Percentiles rank a stretch among this genome's conserved stretches.
Conservation (phyloP, 129 eudicot genomes). For the Lactuca sativa region DNA sequence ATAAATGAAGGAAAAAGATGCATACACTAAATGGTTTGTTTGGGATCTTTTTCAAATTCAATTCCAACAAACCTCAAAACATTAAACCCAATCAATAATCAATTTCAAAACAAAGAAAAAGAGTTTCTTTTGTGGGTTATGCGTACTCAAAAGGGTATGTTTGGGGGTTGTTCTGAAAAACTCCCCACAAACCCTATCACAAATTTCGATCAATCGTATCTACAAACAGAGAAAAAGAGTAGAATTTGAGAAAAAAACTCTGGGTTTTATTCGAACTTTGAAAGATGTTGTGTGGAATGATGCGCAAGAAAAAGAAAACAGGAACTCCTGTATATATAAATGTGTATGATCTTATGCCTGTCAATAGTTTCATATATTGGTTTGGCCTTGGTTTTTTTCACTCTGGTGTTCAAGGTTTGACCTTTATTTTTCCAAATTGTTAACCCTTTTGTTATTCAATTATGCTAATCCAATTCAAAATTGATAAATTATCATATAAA, state of each 20-base stretch:
- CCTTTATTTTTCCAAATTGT: slow-evolving; percentile 4
- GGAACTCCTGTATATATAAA: slow-evolving; percentile 77
- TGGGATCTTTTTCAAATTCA: slow-evolving; percentile 23
- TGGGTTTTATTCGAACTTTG: slow-evolving; percentile 25
- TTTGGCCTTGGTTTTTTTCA: slow-evolving; percentile 83
- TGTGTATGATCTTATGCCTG: slow-evolving; percentile 84
- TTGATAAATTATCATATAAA: background rate
- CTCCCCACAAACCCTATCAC: slow-evolving; percentile 1
- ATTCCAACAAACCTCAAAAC: slow-evolving; percentile 29
- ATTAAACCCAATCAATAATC: slow-evolving; percentile 18
- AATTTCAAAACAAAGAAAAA: slow-evolving; percentile 9
- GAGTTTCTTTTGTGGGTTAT: slow-evolving; percentile 29
- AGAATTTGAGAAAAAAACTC: slow-evolving; percentile 4
- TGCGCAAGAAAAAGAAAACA: slow-evolving; percentile 54
- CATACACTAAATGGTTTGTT: slow-evolving; percentile 31
- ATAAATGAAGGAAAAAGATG: slow-evolving; percentile 20
- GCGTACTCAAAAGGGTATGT: slow-evolving; percentile 20
- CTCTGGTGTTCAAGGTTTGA: slow-evolving; percentile 86
- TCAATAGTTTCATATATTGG: slow-evolving; percentile 84
- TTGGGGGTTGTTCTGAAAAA: slow-evolving; percentile 5
- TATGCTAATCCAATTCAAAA: background rate
- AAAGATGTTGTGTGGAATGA: slow-evolving; percentile 66
- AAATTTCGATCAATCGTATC: background rate
- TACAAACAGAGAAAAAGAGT: background rate
- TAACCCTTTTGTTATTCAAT: slow-evolving; percentile 3